Conservation (phyloP, 208 protist genomes). For the Leishmania tarentolae region DNA sequence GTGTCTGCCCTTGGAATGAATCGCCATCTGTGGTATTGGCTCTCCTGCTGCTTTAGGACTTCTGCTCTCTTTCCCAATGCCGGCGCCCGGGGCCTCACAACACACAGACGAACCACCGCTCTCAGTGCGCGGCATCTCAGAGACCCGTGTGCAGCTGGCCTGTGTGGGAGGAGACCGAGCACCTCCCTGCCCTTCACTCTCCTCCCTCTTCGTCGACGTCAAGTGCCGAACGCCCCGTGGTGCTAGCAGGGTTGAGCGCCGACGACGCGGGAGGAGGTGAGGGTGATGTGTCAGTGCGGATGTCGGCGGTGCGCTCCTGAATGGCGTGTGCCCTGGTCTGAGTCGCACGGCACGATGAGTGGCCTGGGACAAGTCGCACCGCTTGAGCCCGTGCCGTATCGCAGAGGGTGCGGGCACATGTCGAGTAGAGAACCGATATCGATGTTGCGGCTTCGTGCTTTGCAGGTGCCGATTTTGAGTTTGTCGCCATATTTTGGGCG, state of each 20-base stretch:
- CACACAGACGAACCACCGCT: no score
- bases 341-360: neutral
- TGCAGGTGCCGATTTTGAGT: no score
- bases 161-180: neutral
- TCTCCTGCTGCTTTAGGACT: neutral
- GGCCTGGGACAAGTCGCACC: no score
- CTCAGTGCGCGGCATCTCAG: neutral
- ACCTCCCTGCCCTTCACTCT: neutral
- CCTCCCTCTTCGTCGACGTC: neutral
- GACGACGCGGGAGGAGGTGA: neutral
- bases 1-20: no score
- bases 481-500: no score
- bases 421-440: no score
- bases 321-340: no score
- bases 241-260: no score
- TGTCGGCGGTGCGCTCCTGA: neutral
- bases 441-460: no score
- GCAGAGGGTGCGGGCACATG: no score
- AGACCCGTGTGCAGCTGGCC: no score
- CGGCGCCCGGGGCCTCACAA: neutral
- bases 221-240: neutral
- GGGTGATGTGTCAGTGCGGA: neutral
- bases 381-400: no score
- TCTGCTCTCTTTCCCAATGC: neutral
- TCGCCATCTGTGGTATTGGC: neutral